phyloP scores from a whole-genome alignment of 306 rosid genomes.

The Vicia faba region DNA sequence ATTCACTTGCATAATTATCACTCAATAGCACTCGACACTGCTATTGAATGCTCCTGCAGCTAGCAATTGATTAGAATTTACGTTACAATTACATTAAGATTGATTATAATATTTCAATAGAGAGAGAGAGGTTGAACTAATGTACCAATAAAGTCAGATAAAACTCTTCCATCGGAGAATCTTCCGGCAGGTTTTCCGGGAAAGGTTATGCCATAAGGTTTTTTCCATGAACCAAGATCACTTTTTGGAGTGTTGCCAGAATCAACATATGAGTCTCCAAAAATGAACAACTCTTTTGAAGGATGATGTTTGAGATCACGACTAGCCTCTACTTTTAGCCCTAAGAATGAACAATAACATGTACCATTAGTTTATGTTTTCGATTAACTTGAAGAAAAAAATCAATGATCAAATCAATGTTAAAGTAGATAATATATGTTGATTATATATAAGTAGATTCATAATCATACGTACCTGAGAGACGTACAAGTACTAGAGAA shows the following conservation, averaged over 20 bases:
- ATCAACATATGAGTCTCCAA: slow-evolving; percentile 42
- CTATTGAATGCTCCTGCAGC: no score
- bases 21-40: no score
- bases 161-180: slow-evolving; percentile 37
- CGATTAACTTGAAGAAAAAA: neutral
- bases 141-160: slow-evolving; percentile 32
- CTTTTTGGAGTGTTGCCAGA: neutral
- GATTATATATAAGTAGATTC: neutral
- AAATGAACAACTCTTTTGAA: slow-evolving; percentile 33
- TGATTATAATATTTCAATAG: neutral
- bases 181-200: slow-evolving; percentile 36
- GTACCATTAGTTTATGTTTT: neutral
- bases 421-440: neutral
- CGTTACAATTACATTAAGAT: no score
- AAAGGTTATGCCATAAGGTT: slow-evolving; percentile 28
- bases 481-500: slow-evolving; percentile 5
- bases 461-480: slow-evolving; percentile 33
- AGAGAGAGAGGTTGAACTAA: neutral
- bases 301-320: neutral
- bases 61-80: no score
- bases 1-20: no score
- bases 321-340: slow-evolving; percentile 25
- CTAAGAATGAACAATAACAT: neutral
- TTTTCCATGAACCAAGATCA: slow-evolving; percentile 17
- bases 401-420: neutral